These are phyloP conservation scores for Phoma sp. DNA, from an alignment of 2,329 filamentous ascomycete species.

Conservation along the genomic window DNA sequence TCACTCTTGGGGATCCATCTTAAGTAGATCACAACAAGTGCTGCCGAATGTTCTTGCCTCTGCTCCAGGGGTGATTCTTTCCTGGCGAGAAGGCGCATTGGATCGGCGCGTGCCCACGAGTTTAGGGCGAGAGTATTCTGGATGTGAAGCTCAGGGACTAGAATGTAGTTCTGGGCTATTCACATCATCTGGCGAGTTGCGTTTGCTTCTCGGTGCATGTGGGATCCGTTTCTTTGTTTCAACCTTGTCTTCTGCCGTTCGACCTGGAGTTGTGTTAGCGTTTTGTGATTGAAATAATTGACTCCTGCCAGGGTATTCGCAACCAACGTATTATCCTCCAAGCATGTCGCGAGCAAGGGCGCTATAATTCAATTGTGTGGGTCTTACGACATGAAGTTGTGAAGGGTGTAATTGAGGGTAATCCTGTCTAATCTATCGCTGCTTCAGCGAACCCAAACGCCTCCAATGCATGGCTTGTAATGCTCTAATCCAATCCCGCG, in stretches of 20 bases:
- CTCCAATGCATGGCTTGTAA: constrained; percentile 24
- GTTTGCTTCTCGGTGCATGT: background rate
- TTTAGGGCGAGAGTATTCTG: background rate
- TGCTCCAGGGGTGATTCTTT: no score
- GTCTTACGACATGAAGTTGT: background rate
- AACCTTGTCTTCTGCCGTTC: no score
- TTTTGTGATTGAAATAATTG: background rate
- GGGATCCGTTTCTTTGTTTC: no score
- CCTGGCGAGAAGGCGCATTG: background rate
- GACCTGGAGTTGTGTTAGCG: no score
- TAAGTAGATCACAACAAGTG: no score
- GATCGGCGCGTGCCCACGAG: background rate
- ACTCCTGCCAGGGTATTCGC: background rate
- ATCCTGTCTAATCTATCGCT: constrained; percentile 21
- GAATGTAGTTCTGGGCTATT: background rate
- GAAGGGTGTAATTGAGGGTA: constrained; percentile 4
- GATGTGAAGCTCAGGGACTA: background rate
- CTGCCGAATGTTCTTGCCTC: no score
- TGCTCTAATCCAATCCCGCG: constrained; percentile 5
- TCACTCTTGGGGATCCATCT: no score
- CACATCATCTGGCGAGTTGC: background rate
- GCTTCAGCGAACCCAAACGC: constrained; percentile 21
- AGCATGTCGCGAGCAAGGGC: background rate
- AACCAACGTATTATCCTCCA: background rate
- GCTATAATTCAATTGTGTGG: background rate